phyloP scores from a whole-genome alignment of 2,329 filamentous ascomycete genomes.

The Fusarium sororula region DNA sequence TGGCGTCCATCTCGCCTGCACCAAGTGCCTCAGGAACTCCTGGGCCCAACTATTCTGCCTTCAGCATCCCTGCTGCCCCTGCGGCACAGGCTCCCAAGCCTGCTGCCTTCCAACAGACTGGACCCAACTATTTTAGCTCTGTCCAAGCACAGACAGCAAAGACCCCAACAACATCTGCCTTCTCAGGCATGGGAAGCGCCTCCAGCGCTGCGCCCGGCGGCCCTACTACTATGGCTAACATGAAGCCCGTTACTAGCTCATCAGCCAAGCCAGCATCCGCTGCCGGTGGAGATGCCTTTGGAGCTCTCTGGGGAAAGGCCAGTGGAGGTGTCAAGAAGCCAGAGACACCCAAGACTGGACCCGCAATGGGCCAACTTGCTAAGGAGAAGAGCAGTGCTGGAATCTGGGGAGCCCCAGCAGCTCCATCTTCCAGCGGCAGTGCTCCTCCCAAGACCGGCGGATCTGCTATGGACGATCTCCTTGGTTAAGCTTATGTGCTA shows the following conservation, averaged over 20 bases:
- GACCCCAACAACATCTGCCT: conserved; percentile 44
- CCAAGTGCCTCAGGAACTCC: conserved; percentile 65
- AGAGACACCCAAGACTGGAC: conserved; percentile 67
- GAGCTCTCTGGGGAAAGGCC: conserved; percentile 82
- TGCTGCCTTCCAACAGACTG: conserved; percentile 72
- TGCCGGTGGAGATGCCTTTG: conserved; percentile 85
- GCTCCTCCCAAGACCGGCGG: conserved; percentile 47
- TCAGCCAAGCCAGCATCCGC: conserved; percentile 61
- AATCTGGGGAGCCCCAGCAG: conserved; percentile 82
- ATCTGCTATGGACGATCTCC: conserved; percentile 57
- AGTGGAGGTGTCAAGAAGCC: conserved; percentile 80
- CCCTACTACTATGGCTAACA: conserved; percentile 53
- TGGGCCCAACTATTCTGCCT: conserved; percentile 71
- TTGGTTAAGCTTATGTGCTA: conserved; percentile 49
- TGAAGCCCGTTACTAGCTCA: conserved; percentile 59
- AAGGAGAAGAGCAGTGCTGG: conserved; percentile 96
- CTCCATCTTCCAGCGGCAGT: conserved; percentile 44
- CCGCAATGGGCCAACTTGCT: conserved; percentile 92
- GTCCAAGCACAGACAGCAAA: conserved; percentile 60
- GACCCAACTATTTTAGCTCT: conserved; percentile 96
- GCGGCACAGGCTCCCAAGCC: conserved; percentile 61
- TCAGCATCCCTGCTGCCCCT: conserved; percentile 54
- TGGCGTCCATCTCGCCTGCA: conserved; percentile 83
- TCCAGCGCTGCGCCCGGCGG: conserved; percentile 47
- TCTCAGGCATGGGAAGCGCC: conserved; percentile 40